Conservation (phyloP, 176 grass and related monocot species). For the Musa beccarii region DNA sequence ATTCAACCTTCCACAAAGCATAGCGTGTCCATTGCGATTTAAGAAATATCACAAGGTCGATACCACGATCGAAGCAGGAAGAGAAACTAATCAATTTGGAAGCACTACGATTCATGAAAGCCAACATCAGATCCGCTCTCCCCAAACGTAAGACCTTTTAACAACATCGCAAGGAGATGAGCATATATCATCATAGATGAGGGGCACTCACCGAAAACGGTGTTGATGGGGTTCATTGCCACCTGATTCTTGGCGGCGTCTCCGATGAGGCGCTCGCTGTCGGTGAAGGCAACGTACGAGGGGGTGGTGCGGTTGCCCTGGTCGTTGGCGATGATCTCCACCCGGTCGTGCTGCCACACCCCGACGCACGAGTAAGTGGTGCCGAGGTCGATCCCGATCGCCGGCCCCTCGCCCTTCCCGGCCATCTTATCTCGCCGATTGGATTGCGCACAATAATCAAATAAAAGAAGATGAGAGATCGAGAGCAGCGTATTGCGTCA, state of each 20-base stretch:
- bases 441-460: background rate
- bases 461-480: background rate
- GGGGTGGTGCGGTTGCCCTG: constrained; percentile 86
- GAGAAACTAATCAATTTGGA: too few species aligned
- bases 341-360: constrained; percentile 71
- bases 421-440: background rate
- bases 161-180: too few species aligned
- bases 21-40: too few species aligned
- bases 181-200: background rate
- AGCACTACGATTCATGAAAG: too few species aligned
- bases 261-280: constrained; percentile 35
- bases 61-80: too few species aligned
- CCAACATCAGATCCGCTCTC: too few species aligned
- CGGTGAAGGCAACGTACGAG: constrained; percentile 66
- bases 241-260: constrained; percentile 42
- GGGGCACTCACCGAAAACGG: constrained; percentile 24
- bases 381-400: constrained; percentile 87
- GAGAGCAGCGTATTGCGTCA: too few species aligned
- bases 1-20: too few species aligned
- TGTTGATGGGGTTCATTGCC: constrained; percentile 44
- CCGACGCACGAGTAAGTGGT: constrained; percentile 87
- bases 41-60: too few species aligned
- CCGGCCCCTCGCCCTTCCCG: constrained; percentile 46
- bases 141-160: too few species aligned
- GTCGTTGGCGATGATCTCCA: constrained; percentile 96